Evolutionary conservation across 2,329 filamentous ascomycete genomes (phyloP).

Genomic region (Fusarium paranaense): DNA sequence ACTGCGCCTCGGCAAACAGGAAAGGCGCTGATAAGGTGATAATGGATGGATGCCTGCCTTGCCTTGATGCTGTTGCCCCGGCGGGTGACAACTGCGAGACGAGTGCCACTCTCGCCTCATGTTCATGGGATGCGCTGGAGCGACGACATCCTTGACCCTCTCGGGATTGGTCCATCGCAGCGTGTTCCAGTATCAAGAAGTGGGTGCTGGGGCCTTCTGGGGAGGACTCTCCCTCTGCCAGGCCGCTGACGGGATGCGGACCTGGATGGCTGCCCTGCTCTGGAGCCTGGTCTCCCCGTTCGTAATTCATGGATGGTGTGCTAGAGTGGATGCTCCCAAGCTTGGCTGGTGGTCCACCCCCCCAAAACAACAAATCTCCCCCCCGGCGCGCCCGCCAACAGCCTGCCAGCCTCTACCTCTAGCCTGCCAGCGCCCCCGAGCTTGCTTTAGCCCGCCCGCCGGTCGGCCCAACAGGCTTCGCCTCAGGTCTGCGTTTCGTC

Average conservation of each 20-base stretch:
- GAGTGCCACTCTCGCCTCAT: constrained; percentile 12
- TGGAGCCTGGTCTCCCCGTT: neutral
- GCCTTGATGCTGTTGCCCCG: neutral
- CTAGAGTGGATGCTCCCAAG: constrained; percentile 21
- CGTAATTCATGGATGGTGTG: constrained; percentile 14
- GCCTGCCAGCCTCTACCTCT: neutral
- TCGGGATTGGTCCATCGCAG: neutral
- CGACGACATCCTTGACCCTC: neutral
- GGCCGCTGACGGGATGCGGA: neutral
- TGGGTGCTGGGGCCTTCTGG: neutral
- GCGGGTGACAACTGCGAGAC: neutral
- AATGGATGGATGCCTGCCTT: neutral
- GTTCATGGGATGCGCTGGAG: neutral
- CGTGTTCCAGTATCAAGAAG: neutral
- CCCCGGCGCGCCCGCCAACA: constrained; percentile 30
- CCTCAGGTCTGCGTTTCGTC: constrained; percentile 42
- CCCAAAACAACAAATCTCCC: constrained; percentile 26
- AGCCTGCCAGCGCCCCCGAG: constrained; percentile 16
- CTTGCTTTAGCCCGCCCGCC: constrained; percentile 28
- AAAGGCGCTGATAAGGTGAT: neutral
- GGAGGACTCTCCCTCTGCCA: neutral
- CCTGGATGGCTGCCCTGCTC: constrained; percentile 13
- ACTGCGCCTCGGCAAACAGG: constrained; percentile 6
- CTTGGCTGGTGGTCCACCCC: constrained; percentile 32
- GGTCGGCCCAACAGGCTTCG: constrained; percentile 40